These are phyloP conservation scores for Pelargonium nanum DNA, from an alignment of 345 rosid genomes.

Conservation along the genomic window DNA sequence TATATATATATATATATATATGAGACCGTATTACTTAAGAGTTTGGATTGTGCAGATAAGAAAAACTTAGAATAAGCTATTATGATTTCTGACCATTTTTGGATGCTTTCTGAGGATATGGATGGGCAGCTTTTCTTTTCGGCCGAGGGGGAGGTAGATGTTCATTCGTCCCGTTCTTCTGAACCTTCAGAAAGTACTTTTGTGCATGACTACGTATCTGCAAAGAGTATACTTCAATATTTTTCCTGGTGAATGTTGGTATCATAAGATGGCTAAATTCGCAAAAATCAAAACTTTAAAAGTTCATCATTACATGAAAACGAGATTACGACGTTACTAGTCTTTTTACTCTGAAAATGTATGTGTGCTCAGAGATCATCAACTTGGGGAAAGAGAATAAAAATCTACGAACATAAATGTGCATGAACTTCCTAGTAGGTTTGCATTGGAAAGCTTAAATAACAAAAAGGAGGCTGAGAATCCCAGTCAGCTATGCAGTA, in stretches of 20 bases:
- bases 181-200: slow-evolving; percentile 80
- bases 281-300: background rate
- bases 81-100: slow-evolving; percentile 56
- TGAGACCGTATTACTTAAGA: background rate
- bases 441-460: too few relatives aligned
- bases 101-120: slow-evolving; percentile 85
- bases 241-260: background rate
- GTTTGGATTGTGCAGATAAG: background rate
- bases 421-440: too few relatives aligned
- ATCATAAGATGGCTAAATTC: background rate
- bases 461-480: too few relatives aligned
- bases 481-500: too few relatives aligned
- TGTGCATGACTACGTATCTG: slow-evolving; percentile 95
- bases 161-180: slow-evolving; percentile 73
- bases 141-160: slow-evolving; percentile 93
- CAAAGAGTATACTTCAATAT: background rate
- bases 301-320: background rate
- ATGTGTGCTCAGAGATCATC: background rate
- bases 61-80: slow-evolving; percentile 6
- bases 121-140: slow-evolving; percentile 86
- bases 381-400: background rate
- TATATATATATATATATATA: background rate
- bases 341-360: background rate
- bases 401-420: too few relatives aligned
- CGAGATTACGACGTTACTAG: too few relatives aligned